phyloP scores from a whole-genome alignment of 176 grass and related monocot genomes.

The Cymbopogon citratus region DNA sequence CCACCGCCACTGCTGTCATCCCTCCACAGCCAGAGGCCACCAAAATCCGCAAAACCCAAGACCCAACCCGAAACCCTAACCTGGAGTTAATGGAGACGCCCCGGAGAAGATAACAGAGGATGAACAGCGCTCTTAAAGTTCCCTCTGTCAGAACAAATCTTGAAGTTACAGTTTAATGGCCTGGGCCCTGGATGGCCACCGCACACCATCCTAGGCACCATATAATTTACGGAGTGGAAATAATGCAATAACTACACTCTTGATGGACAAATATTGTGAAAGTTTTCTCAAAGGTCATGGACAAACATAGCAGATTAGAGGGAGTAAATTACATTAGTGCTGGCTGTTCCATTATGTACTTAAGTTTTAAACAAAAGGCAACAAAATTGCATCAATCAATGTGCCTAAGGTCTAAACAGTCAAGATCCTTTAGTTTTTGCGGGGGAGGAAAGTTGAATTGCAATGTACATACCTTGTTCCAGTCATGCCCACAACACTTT shows the following conservation, averaged over 20 bases:
- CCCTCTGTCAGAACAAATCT: too few relatives aligned
- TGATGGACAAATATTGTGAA: neutral
- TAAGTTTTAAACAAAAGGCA: too few relatives aligned
- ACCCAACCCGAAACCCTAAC: too few relatives aligned
- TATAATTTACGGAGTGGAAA: too few relatives aligned
- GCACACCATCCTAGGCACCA: too few relatives aligned
- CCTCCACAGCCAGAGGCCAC: too few relatives aligned
- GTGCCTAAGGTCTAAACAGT: neutral
- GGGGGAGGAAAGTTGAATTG: neutral
- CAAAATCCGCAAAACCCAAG: too few relatives aligned
- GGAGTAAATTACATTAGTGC: neutral
- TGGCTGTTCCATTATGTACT: neutral
- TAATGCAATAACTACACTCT: neutral
- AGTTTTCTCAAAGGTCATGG: neutral
- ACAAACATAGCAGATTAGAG: neutral
- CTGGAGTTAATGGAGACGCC: too few relatives aligned
- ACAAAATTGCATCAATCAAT: neutral
- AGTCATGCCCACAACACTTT: conserved; percentile 26
- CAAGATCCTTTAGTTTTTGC: neutral
- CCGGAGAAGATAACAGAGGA: too few relatives aligned
- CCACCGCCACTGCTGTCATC: too few relatives aligned
- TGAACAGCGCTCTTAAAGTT: too few relatives aligned
- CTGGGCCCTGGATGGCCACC: neutral
- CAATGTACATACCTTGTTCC: conserved; percentile 42
- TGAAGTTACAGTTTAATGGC: neutral